Percentiles rank a stretch among this genome's conserved stretches.
phyloP scores from a whole-genome alignment of 495 filamentous ascomycete genomes.

The Ramalina intermedia region DNA sequence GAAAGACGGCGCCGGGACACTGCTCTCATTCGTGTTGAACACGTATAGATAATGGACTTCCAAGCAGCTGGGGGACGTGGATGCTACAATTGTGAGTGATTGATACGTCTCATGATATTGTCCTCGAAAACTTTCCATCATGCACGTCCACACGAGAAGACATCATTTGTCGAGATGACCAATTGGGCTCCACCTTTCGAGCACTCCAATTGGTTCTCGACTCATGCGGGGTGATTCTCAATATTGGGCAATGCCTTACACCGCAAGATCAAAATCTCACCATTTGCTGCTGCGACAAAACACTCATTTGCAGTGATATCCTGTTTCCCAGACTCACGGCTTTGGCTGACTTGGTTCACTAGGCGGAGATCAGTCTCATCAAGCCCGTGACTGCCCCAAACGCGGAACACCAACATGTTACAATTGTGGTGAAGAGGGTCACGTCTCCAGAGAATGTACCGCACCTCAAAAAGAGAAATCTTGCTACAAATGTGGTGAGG shows the following conservation, averaged over 20 bases:
- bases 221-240: not conserved
- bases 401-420: constrained; percentile 88
- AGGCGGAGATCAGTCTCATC: constrained; percentile 68
- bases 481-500: constrained; percentile 84
- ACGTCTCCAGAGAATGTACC: constrained; percentile 91
- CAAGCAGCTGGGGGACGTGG: constrained; percentile 41
- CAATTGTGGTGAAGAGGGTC: constrained; percentile 75
- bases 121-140: constrained; percentile 1
- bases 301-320: not conserved
- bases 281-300: not conserved
- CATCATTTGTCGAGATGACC: not conserved
- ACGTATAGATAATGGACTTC: constrained; percentile 30
- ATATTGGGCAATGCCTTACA: too few species aligned
- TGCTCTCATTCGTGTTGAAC: not conserved
- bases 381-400: constrained; percentile 91
- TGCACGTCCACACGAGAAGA: not conserved
- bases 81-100: constrained; percentile 69
- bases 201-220: not conserved
- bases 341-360: constrained; percentile 12
- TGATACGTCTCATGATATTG: not conserved
- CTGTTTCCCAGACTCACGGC: not conserved
- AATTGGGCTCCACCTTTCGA: too few species aligned
- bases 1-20: not conserved
- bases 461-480: constrained; percentile 83
- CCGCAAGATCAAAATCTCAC: too few species aligned